Conservation (phyloP, 116 monocot genomes). For the Cymodocea nodosa region DNA sequence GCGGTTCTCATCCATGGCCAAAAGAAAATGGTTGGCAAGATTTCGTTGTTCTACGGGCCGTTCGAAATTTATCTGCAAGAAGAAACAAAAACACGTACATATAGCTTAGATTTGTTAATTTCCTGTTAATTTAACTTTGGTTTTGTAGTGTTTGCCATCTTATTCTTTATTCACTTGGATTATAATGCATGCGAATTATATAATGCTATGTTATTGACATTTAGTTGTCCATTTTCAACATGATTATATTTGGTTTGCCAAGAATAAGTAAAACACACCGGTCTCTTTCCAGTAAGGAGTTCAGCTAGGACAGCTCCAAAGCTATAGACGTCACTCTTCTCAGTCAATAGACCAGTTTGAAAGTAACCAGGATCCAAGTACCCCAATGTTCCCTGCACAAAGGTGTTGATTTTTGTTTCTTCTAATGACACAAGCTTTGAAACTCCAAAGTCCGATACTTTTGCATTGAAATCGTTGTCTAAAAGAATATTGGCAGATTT, state of each 20-base stretch:
- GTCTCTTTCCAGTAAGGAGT: constrained; percentile 22
- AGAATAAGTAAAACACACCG: background rate
- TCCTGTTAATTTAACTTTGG: background rate
- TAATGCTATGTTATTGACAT: too few species aligned
- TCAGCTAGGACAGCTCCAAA: constrained; percentile 15
- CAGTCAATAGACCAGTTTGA: constrained; percentile 19
- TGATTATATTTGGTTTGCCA: background rate
- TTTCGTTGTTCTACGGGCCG: constrained; percentile 1
- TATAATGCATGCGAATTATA: too few species aligned
- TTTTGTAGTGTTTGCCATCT: too few species aligned
- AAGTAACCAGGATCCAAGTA: constrained; percentile 35
- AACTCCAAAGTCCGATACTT: constrained; percentile 9
- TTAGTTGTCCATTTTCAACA: too few species aligned
- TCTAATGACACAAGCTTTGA: constrained; percentile 2
- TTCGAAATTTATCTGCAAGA: background rate
- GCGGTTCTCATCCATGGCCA: background rate
- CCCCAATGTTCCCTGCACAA: constrained; percentile 22
- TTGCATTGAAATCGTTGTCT: background rate
- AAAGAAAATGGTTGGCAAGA: background rate
- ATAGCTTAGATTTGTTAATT: too few species aligned
- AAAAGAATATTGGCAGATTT: constrained; percentile 7
- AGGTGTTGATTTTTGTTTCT: background rate
- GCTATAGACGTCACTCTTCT: constrained; percentile 36
- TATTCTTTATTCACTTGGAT: too few species aligned
- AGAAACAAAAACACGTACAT: background rate